A percentile compares a stretch with the other conserved stretches of the same genome.
phyloP scores from a whole-genome alignment of 2,329 filamentous ascomycete species.

The Plenodomus biglobosus region DNA sequence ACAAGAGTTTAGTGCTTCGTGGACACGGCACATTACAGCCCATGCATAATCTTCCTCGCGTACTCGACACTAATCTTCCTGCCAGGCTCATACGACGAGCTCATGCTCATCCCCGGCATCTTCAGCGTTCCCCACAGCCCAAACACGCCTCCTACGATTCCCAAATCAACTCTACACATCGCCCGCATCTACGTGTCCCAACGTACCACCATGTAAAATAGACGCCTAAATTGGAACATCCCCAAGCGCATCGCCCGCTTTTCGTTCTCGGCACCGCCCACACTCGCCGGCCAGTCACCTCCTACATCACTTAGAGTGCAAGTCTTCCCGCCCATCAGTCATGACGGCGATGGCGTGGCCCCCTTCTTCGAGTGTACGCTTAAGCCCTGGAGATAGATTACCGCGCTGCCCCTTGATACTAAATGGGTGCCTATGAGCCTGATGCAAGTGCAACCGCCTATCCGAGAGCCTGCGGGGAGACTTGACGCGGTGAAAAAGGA shows the following conservation, averaged over 20 bases:
- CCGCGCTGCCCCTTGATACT: slow-evolving; percentile 26
- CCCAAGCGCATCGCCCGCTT: slow-evolving; percentile 41
- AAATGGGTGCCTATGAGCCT: slow-evolving; percentile 26
- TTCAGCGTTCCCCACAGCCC: slow-evolving; percentile 28
- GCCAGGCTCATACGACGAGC: slow-evolving; percentile 39
- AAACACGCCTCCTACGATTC: slow-evolving; percentile 17
- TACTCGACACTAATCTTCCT: too few relatives aligned
- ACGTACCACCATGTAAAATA: slow-evolving; percentile 37
- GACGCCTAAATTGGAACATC: slow-evolving; percentile 41
- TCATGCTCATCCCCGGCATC: slow-evolving; percentile 35
- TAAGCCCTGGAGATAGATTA: slow-evolving; percentile 32
- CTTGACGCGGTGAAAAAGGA: slow-evolving; percentile 10
- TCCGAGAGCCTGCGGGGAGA: slow-evolving; percentile 16
- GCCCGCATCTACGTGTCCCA: slow-evolving; percentile 40
- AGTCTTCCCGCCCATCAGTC: slow-evolving; percentile 28
- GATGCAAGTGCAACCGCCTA: slow-evolving; percentile 26
- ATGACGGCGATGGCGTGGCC: slow-evolving; percentile 21
- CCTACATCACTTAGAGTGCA: slow-evolving; percentile 26
- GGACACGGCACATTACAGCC: too few relatives aligned
- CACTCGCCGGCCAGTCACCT: slow-evolving; percentile 12
- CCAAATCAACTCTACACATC: slow-evolving; percentile 33
- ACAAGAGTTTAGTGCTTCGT: too few relatives aligned
- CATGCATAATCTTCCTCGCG: too few relatives aligned
- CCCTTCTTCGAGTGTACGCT: slow-evolving; percentile 34
- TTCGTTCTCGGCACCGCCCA: slow-evolving; percentile 30